phyloP scores from a whole-genome alignment of 352 stramenopile species.

The Pythium dissimile region DNA sequence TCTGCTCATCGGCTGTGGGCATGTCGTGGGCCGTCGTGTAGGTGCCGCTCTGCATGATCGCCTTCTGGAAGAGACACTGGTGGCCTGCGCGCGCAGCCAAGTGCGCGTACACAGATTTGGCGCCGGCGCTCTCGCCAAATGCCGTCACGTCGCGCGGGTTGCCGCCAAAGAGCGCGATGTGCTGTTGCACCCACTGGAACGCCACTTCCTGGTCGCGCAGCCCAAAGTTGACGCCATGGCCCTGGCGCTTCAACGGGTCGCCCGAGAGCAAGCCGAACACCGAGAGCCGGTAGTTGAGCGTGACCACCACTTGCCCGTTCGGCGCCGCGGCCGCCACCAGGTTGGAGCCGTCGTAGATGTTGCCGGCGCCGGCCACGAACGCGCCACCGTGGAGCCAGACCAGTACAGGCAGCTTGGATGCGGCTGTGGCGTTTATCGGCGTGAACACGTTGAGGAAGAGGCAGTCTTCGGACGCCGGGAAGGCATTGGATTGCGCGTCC shows the following conservation, averaged over 20 bases:
- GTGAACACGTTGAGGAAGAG: constrained; percentile 34
- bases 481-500: background rate
- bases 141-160: constrained; percentile 31
- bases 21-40: background rate
- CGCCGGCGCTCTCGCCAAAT: constrained; percentile 9
- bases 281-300: constrained; percentile 26
- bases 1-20: background rate
- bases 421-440: too few relatives aligned
- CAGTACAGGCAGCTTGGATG: constrained; percentile 28
- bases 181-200: constrained; percentile 29
- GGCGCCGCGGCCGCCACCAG: background rate
- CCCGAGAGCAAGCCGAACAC: background rate
- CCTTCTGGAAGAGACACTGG: constrained; percentile 1
- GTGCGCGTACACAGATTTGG: background rate
- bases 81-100: background rate
- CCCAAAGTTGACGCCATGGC: constrained; percentile 15
- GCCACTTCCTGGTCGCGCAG: constrained; percentile 25
- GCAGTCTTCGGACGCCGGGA: constrained; percentile 23
- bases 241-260: background rate
- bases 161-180: constrained; percentile 33
- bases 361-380: constrained; percentile 16
- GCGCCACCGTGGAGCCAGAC: constrained; percentile 33
- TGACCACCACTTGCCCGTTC: constrained; percentile 30
- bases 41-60: background rate
- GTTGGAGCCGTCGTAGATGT: background rate